Percentiles rank a stretch among this genome's conserved stretches.
These are phyloP conservation scores for Diospyros kaki DNA, from an alignment of 148 eudicot species.

Conservation along the genomic window DNA sequence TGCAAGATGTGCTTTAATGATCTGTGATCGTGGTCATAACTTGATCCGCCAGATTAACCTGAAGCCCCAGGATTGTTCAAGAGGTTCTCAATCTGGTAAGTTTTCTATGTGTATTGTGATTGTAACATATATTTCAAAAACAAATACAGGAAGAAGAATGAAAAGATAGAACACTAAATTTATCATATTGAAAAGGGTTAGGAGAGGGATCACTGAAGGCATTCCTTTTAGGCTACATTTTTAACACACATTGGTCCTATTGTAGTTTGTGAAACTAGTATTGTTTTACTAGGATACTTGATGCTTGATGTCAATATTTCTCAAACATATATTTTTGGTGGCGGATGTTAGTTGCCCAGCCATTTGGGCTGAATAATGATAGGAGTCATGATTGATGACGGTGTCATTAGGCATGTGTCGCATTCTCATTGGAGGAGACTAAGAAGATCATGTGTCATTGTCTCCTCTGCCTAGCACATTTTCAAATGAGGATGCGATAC, in stretches of 20 bases:
- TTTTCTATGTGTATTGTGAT: not conserved
- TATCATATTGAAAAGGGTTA: not conserved
- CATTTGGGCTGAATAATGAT: too few relatives aligned
- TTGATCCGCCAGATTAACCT: slow-evolving; percentile 67
- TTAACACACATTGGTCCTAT: not conserved
- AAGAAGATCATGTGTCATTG: too few relatives aligned
- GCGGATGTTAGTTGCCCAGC: too few relatives aligned
- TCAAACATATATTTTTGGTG: too few relatives aligned
- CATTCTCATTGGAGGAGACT: too few relatives aligned
- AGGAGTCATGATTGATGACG: too few relatives aligned
- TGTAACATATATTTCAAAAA: not conserved
- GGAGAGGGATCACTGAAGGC: not conserved
- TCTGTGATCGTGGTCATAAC: slow-evolving; percentile 61
- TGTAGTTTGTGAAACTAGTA: not conserved
- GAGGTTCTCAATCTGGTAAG: slow-evolving; percentile 48
- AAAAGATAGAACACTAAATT: not conserved
- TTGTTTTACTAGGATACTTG: too few relatives aligned
- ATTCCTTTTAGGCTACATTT: not conserved
- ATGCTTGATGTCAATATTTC: too few relatives aligned
- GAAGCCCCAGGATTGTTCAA: slow-evolving; percentile 53
- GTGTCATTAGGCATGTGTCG: too few relatives aligned
- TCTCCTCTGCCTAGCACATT: too few relatives aligned
- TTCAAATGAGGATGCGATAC: too few relatives aligned
- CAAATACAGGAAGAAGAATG: not conserved
- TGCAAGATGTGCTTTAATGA: slow-evolving; percentile 56